Base-by-base conservation (phyloP, 2,329 filamentous ascomycete species). In the Paecilomyces sp. region DNA sequence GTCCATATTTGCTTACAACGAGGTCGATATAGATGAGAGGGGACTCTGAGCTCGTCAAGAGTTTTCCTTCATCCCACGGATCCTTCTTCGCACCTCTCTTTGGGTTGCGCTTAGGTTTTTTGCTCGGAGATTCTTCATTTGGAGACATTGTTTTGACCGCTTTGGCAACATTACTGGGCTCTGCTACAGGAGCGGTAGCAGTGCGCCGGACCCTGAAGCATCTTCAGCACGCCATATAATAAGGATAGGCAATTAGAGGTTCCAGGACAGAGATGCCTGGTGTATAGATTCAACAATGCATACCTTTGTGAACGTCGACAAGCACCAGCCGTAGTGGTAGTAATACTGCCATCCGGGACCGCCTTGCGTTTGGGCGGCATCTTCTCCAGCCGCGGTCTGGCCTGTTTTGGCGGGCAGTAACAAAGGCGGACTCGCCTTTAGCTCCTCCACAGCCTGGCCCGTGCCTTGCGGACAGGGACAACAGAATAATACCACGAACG, bases 31-130 rank as follows among this genome's bases (percentile, higher is more conserved):
- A 59, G 56, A 76, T 65, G 36, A 77, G 64, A 18, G 63, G 67
- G 6, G 75, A 77, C 58, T 73, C 73, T 1, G 69, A 58, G 58
- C 70, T 78, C 4, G 75, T 78, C 64, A 73, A 67, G 54, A 77
- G 63, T 53, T 70, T 67, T 22, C 76, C 67, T 63, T 77, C 73
- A 58, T 71, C 72, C 73, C 72, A 77, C 57, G 64, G 70, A 57
- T 73, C 70, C 64, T 72, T 74, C 58, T 70, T 68, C 28, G 66
- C 68, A 25, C 66, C 58, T 61, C 70, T 71, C 59, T 67, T 67
- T 53, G 74, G 66, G 54, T 67, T 71, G 57, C 70, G 69, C 65
- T 72, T 73, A 36, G 68, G 62, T 59, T 64, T 69, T 57, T 67
- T 58, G 53, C 62, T 64, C 55, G 67, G 63, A 30, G 63, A 60